Evolutionary conservation across 2,329 filamentous ascomycete genomes (phyloP).

Genomic region (Pleoardoris graminearum): DNA sequence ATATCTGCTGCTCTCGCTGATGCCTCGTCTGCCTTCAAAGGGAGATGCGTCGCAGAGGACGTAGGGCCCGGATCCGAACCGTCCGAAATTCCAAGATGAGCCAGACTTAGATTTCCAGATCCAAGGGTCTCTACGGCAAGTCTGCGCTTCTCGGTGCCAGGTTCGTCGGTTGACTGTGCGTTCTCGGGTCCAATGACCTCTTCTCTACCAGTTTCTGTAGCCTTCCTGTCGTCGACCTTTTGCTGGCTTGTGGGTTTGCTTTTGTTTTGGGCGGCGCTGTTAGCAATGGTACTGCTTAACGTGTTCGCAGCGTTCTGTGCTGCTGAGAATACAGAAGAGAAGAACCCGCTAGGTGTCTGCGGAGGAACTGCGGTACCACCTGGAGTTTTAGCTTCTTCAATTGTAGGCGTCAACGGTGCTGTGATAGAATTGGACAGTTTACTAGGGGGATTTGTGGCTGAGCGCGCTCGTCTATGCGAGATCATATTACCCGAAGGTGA

Average conservation of each 20-base stretch:
- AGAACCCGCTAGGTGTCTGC: conserved; percentile 68
- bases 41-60: conserved; percentile 61
- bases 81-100: conserved; percentile 81
- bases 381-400: conserved; percentile 68
- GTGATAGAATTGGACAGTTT: conserved; percentile 78
- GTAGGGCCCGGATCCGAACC: conserved; percentile 60
- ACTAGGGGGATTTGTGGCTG: conserved; percentile 67
- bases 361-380: conserved; percentile 56
- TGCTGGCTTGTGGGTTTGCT: conserved; percentile 52
- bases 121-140: conserved; percentile 87
- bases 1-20: conserved; percentile 62
- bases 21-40: conserved; percentile 54
- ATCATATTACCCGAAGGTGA: conserved; percentile 72
- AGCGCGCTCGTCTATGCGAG: conserved; percentile 68
- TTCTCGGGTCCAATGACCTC: conserved; percentile 47
- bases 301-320: conserved; percentile 88
- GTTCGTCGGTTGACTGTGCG: conserved; percentile 24
- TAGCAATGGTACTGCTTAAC: conserved; percentile 74
- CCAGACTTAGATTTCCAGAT: conserved; percentile 83
- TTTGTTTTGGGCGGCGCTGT: conserved; percentile 57
- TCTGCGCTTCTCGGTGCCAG: conserved; percentile 54
- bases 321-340: conserved; percentile 88
- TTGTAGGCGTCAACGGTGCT: conserved; percentile 71
- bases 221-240: conserved; percentile 31
- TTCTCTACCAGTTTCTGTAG: conserved; percentile 41